A percentile compares a stretch with the other conserved stretches of the same genome.
These are phyloP conservation scores for Parmales sp. DNA, from an alignment of 108 stramenopile genomes.

Conservation along the genomic window DNA sequence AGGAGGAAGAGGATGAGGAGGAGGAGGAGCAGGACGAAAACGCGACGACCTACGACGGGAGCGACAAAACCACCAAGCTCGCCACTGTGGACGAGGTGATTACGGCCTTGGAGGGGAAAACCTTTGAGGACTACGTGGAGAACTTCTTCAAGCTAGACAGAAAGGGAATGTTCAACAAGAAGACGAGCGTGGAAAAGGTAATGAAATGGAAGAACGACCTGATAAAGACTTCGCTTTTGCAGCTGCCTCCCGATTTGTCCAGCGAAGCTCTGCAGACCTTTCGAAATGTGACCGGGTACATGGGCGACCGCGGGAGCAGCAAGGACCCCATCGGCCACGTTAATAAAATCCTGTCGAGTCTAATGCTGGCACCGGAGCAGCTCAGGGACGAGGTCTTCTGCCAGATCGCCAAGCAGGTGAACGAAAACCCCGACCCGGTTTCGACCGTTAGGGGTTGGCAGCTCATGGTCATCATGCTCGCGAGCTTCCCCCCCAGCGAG, in stretches of 20 bases:
- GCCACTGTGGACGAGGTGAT: slow-evolving; percentile 1
- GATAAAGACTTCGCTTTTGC: slow-evolving; percentile 19
- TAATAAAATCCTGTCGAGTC: slow-evolving; percentile 16
- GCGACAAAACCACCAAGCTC: neutral
- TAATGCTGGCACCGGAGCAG: slow-evolving; percentile 19
- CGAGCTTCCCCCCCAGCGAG: slow-evolving; percentile 15
- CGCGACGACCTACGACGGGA: neutral
- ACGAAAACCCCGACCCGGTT: slow-evolving; percentile 16
- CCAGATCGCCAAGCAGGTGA: slow-evolving; percentile 37
- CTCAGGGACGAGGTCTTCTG: slow-evolving; percentile 32
- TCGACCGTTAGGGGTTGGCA: slow-evolving; percentile 25
- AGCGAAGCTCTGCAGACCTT: slow-evolving; percentile 18
- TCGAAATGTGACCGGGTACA: slow-evolving; percentile 29
- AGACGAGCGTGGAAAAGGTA: slow-evolving; percentile 18
- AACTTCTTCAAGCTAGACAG: slow-evolving; percentile 24
- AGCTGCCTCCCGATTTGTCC: slow-evolving; percentile 16
- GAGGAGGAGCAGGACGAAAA: neutral
- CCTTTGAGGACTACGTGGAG: slow-evolving; percentile 20
- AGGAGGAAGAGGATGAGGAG: too few species aligned
- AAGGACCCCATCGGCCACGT: slow-evolving; percentile 22
- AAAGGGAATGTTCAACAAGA: slow-evolving; percentile 27
- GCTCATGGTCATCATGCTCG: slow-evolving; percentile 17
- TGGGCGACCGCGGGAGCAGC: slow-evolving; percentile 23
- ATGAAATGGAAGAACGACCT: slow-evolving; percentile 22
- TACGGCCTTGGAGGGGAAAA: slow-evolving; percentile 1